Base-by-base conservation (phyloP, 768 basidiomycete species). In the Lenzites betulinus region DNA sequence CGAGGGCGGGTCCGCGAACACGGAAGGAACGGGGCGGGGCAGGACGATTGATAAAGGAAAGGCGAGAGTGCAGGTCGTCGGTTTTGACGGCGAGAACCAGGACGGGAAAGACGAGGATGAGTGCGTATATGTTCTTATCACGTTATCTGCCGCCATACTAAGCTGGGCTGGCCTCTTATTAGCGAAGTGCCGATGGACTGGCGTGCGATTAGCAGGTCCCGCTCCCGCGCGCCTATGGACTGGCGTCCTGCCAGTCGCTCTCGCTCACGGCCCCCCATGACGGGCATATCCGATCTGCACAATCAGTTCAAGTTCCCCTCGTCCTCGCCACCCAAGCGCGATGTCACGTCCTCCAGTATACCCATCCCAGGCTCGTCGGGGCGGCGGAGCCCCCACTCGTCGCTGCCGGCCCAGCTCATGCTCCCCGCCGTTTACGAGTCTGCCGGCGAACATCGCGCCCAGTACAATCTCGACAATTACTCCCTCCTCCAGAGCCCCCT, bases 191-290 rank as follows among this genome's bases (percentile, higher is more conserved):
- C 86, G 26, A 97, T 97, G 94, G 95, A 96, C 70, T 97, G 94
- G 95, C 82, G 93, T 50, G 87, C 91, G 33, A 86, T 93, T 71
- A 95, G 93, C 74, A 83, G 94, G 64, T 96, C 94, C 25, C 84
- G 93, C 67, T 95, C 94, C 15, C 85, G 94, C 23, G 88, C 89
- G 66, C 88, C 90, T 22, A 93, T 95, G 91, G 93, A 95, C 72
- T 95, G 93, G 93, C 80, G 88, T 58, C 87, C 90, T 35, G 76
- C 86, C 53, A 87, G 85, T 74, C 86, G 89, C 55, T 92, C 90
- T 30, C 84, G 89, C 54, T 91, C 90, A 44, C 83, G 92, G 38
- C 87, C 89, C 20, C 85, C 89, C 30, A 84, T 85, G 64, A 68
- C 81, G 25, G 66, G 69, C 38, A 59, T 69, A 61, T 62, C 66